phyloP scores from a whole-genome alignment of 768 basidiomycete species.

The Agrocybe pediades region DNA sequence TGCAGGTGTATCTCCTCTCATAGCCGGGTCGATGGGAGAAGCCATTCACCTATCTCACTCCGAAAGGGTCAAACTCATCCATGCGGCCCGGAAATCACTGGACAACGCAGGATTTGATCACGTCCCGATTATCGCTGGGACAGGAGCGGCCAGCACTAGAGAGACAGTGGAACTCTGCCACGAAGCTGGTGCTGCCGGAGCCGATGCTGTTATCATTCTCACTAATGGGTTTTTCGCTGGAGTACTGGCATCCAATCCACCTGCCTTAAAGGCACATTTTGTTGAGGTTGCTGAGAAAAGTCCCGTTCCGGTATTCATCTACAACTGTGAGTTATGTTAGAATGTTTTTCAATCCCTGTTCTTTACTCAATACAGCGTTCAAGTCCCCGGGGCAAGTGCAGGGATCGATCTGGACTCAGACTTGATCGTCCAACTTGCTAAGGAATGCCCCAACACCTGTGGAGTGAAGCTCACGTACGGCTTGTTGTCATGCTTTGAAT shows the following conservation, averaged over 20 bases:
- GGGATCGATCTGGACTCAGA: constrained; percentile 94
- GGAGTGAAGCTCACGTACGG: constrained; percentile 91
- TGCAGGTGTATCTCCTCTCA: constrained; percentile 70
- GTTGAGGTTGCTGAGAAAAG: constrained; percentile 76
- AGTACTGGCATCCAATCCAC: constrained; percentile 56
- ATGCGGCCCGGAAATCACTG: constrained; percentile 66
- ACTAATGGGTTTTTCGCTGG: constrained; percentile 87
- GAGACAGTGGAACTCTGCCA: constrained; percentile 76
- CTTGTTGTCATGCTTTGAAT: background rate
- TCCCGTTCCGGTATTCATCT: constrained; percentile 86
- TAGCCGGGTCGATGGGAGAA: constrained; percentile 87
- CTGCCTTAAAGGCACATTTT: constrained; percentile 80
- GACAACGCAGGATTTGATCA: constrained; percentile 61
- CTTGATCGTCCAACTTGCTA: constrained; percentile 78
- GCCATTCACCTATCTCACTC: constrained; percentile 70
- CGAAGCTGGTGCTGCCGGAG: constrained; percentile 82
- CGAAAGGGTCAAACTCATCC: constrained; percentile 69
- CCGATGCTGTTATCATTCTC: constrained; percentile 87
- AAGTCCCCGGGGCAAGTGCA: constrained; percentile 84
- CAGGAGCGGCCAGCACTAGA: constrained; percentile 80
- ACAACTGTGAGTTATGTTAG: constrained; percentile 66
- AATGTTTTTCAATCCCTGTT: constrained; percentile 1
- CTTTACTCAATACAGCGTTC: constrained; percentile 12
- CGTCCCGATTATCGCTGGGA: constrained; percentile 79
- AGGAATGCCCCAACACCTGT: constrained; percentile 72